These are phyloP conservation scores for Penicillium steckii DNA, from an alignment of 495 filamentous ascomycete genomes.

Conservation along the genomic window DNA sequence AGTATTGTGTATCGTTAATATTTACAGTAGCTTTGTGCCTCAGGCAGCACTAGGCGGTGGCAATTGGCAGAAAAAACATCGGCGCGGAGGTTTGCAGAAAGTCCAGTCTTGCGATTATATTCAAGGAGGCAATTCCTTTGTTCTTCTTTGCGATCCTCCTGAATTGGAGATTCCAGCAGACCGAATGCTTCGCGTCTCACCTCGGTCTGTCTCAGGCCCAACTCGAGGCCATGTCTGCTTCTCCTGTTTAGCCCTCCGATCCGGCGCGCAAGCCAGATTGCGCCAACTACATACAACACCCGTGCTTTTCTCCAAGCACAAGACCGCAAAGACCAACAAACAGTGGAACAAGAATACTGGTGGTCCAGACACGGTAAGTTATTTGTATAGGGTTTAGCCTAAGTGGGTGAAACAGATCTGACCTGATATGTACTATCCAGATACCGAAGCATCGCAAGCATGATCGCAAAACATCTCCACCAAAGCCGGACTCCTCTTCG, in stretches of 20 bases:
- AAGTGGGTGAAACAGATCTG: too few species aligned
- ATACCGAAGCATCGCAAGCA: not conserved
- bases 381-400: too few species aligned
- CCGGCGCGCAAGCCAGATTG: conserved; percentile 18
- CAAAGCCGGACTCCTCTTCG: not conserved
- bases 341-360: not conserved
- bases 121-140: not conserved
- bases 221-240: conserved; percentile 36
- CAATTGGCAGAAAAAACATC: conserved; percentile 26
- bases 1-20: too few species aligned
- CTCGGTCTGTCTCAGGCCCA: conserved; percentile 43
- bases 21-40: too few species aligned
- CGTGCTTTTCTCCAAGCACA: conserved; percentile 6
- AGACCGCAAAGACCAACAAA: not conserved
- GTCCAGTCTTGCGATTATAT: not conserved
- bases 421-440: not conserved
- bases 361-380: not conserved
- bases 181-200: conserved; percentile 42
- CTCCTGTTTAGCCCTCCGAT: conserved; percentile 34
- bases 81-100: conserved; percentile 3
- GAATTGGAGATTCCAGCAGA: conserved; percentile 3
- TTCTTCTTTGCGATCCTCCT: conserved; percentile 1
- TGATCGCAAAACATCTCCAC: not conserved
- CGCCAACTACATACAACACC: conserved; percentile 31
- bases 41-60: conserved; percentile 13